Percentiles rank a stretch among this genome's conserved stretches.
Conservation (phyloP, 1,139 yeast species). For the Zygotorulaspora mrakii region DNA sequence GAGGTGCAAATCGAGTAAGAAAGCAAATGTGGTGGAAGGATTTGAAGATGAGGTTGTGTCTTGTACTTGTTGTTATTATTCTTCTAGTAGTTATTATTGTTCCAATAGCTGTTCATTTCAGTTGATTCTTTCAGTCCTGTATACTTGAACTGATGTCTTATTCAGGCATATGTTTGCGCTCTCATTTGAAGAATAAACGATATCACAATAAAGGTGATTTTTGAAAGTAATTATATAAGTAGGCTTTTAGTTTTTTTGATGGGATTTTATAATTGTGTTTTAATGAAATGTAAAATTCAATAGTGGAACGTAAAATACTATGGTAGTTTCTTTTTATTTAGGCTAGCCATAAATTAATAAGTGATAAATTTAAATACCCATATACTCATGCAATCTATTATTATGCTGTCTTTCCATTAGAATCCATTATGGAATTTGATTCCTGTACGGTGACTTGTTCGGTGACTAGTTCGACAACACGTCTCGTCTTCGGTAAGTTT, state of each 20-base stretch:
- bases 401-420: constrained; percentile 10
- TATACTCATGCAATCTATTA: neutral
- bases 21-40: constrained; percentile 99
- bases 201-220: neutral
- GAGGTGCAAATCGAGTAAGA: constrained; percentile 96
- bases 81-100: constrained; percentile 85
- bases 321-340: neutral
- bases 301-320: neutral
- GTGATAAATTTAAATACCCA: too few relatives aligned
- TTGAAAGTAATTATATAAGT: neutral
- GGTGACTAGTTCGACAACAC: constrained; percentile 87
- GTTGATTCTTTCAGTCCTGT: constrained; percentile 30
- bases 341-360: neutral
- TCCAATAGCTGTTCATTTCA: constrained; percentile 88
- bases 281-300: neutral
- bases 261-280: constrained; percentile 1
- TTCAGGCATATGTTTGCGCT: constrained; percentile 2
- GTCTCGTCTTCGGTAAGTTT: constrained; percentile 81
- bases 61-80: constrained; percentile 75
- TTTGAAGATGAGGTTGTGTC: constrained; percentile 92
- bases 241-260: constrained; percentile 1
- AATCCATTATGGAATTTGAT: constrained; percentile 14
- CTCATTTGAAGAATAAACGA: neutral
- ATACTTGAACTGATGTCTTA: constrained; percentile 3
- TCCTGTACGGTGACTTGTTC: constrained; percentile 56